Conservation (phyloP, 2,329 filamentous ascomycete species). For the Plenodomus lindquistii region DNA sequence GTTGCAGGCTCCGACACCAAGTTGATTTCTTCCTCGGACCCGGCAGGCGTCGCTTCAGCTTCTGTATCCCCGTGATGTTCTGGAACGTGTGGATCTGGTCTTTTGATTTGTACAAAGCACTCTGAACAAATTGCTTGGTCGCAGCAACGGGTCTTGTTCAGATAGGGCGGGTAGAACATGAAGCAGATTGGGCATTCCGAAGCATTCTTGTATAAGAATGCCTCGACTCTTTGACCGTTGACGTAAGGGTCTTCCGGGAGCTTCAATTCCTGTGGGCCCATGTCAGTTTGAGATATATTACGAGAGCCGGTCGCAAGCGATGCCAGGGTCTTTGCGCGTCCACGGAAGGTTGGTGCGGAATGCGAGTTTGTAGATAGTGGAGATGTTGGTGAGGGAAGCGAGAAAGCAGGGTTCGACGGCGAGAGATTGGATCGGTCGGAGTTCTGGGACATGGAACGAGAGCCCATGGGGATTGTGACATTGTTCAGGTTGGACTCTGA, state of each 20-base stretch:
- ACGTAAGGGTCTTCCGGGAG: slow-evolving; percentile 83
- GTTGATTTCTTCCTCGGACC: slow-evolving; percentile 59
- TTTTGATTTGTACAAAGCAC: slow-evolving; percentile 98
- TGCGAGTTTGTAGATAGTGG: slow-evolving; percentile 49
- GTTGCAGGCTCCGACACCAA: slow-evolving; percentile 88
- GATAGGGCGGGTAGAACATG: slow-evolving; percentile 88
- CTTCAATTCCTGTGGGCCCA: slow-evolving; percentile 75
- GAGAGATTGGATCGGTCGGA: slow-evolving; percentile 69
- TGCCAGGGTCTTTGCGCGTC: slow-evolving; percentile 85
- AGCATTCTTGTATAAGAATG: slow-evolving; percentile 89
- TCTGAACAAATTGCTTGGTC: slow-evolving; percentile 97
- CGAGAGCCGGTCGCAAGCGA: slow-evolving; percentile 77
- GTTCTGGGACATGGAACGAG: slow-evolving; percentile 75
- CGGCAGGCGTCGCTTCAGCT: slow-evolving; percentile 45
- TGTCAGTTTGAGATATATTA: slow-evolving; percentile 71
- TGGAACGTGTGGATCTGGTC: slow-evolving; percentile 85
- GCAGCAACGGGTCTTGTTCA: slow-evolving; percentile 94
- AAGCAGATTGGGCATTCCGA: slow-evolving; percentile 95
- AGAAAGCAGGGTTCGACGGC: slow-evolving; percentile 65
- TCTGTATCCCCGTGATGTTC: slow-evolving; percentile 66
- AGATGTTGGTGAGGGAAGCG: slow-evolving; percentile 62
- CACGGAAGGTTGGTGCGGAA: slow-evolving; percentile 68
- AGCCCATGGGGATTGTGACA: slow-evolving; percentile 78
- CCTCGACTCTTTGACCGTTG: slow-evolving; percentile 92
- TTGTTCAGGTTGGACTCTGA: slow-evolving; percentile 68